Base-by-base conservation (phyloP, 192 early-diverging fungal genomes). In the Backusella parvicylindrica region DNA sequence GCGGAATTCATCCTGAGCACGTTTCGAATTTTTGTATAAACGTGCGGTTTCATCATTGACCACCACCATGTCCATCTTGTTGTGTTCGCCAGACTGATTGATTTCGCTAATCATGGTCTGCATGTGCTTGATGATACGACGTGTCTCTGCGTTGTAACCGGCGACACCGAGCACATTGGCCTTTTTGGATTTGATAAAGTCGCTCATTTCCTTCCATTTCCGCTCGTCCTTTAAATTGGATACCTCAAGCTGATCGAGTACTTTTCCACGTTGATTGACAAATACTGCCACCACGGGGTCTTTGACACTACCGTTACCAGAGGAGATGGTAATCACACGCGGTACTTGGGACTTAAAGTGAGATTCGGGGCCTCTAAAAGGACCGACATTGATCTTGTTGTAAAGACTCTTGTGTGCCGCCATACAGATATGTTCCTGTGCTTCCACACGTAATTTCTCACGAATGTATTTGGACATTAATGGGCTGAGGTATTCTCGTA, bases 21-120 rank as follows among this genome's bases (percentile, higher is more conserved):
- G 84, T 37, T 89, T 90, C 53, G 91, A 92, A 74, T 94, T 92
- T 81, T 94, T 95, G 79, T 88, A 96, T 9, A 98, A 76, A 21
- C 93, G 87, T 1, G 98, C 97, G 0, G 91, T 90, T 72, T 97
- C 95, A 83, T 99, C 98, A 64, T 93, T 90, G 11, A 93, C 91
- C 71, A 96, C 89, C 3, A 90, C 85, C 30, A 98, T 86, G 64
- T 89, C 89, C 41, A 74, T 76, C 37, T 77, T 71, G 16, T 64
- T 64, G 31, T 65, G 41, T n/a, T 71, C 68, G 13, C 68, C 64
- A 8, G 67, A 43, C 18, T 84, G 70, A 11, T 86, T 85, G 65
- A 88, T 80, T 64, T 89, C 87, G 36, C 79, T 79, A 35, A 90
- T 82, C 37, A 85, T 77, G 26, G 81, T 84, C 72, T 87, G 79